Conservation (phyloP, 1,284 basidiomycete species). For the Ceraceosorus guamensis region DNA sequence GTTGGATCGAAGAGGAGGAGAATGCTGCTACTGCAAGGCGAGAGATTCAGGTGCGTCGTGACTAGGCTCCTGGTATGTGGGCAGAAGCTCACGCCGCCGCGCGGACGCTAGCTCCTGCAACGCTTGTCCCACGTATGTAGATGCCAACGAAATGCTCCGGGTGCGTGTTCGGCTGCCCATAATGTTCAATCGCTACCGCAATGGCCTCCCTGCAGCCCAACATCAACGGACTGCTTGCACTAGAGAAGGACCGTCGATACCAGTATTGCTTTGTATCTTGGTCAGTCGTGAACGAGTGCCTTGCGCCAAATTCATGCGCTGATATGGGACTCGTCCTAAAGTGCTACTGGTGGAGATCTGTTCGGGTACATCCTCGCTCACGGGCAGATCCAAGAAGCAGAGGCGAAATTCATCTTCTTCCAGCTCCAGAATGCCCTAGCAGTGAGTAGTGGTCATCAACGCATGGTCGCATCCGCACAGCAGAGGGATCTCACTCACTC, state of each 20-base stretch:
- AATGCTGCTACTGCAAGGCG: not conserved
- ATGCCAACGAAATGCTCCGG: too few species aligned
- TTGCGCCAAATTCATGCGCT: not conserved
- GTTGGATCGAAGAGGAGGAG: not conserved
- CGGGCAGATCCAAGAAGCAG: not conserved
- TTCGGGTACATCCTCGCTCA: not conserved
- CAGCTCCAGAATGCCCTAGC: not conserved
- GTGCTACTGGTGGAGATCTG: constrained; percentile 2
- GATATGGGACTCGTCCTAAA: not conserved
- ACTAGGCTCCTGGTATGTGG: too few species aligned
- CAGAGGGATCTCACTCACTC: not conserved
- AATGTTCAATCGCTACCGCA: too few species aligned
- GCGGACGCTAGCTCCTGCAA: too few species aligned
- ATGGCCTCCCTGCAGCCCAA: not conserved
- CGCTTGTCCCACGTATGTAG: too few species aligned
- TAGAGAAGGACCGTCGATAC: not conserved
- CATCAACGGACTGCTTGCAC: not conserved
- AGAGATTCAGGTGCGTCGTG: not conserved
- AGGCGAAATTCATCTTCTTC: not conserved
- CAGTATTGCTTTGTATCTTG: not conserved
- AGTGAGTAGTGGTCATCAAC: not conserved
- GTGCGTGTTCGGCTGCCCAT: too few species aligned
- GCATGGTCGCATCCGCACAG: not conserved
- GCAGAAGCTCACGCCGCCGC: too few species aligned
- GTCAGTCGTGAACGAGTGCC: not conserved